These are phyloP conservation scores for Hypholoma fasciculare DNA, from an alignment of 768 basidiomycete genomes.

Conservation along the genomic window DNA sequence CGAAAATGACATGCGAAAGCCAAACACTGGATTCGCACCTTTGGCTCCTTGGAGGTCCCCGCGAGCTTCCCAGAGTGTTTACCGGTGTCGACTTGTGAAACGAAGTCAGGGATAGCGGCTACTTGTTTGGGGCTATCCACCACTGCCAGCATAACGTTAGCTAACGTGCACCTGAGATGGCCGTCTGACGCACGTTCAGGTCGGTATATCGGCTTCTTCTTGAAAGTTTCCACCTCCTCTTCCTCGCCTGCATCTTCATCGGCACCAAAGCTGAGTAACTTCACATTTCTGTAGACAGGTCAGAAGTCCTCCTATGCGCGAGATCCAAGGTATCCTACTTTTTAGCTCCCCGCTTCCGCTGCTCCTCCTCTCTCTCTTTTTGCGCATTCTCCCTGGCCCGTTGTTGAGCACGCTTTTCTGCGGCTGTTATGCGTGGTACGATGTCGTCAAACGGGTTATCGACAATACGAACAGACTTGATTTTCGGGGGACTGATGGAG, in stretches of 20 bases:
- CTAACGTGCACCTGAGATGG: too few species aligned
- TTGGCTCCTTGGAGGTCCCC: slow-evolving; percentile 13
- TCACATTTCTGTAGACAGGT: slow-evolving; percentile 68
- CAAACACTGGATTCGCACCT: slow-evolving; percentile 2
- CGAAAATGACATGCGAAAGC: neutral
- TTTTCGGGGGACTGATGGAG: slow-evolving; percentile 78
- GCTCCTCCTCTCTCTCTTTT: slow-evolving; percentile 75
- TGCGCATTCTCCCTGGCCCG: slow-evolving; percentile 76
- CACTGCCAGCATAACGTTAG: slow-evolving; percentile 25
- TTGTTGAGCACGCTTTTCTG: slow-evolving; percentile 84
- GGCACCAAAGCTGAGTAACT: slow-evolving; percentile 84
- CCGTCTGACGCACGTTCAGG: slow-evolving; percentile 69
- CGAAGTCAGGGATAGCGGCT: slow-evolving; percentile 39
- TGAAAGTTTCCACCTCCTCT: slow-evolving; percentile 50
- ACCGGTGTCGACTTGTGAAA: slow-evolving; percentile 24
- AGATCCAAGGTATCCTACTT: slow-evolving; percentile 56
- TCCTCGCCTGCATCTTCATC: slow-evolving; percentile 68
- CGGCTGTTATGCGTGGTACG: slow-evolving; percentile 93
- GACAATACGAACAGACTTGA: slow-evolving; percentile 78
- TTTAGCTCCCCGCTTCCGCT: slow-evolving; percentile 75
- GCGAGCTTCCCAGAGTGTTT: slow-evolving; percentile 10
- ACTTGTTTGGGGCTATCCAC: slow-evolving; percentile 34
- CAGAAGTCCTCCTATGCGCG: neutral
- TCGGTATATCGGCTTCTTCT: slow-evolving; percentile 82
- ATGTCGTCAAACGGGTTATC: slow-evolving; percentile 97